Base-by-base conservation (phyloP, 2,329 filamentous ascomycete species). In the Xylariaceae sp. region DNA sequence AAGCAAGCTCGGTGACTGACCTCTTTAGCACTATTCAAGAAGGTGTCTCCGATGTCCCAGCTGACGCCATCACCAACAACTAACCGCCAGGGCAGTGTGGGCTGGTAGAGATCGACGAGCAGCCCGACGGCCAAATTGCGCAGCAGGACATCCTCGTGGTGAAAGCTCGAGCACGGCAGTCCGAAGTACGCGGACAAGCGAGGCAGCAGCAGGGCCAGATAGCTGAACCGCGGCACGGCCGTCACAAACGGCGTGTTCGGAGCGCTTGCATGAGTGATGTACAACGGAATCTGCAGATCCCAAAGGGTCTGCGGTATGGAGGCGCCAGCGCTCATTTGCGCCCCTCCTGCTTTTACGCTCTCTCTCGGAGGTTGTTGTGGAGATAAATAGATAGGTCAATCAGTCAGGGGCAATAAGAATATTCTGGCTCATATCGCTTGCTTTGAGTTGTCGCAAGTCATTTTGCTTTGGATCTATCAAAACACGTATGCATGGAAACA, bases 21-120 rank as follows among this genome's bases (percentile, higher is more conserved):
- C 74, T 87, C 84, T 68, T 87, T 87, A 57, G 81, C 82, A 51
- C 80, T 79, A 68, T 87, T 87, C 50, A 86, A 75, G 60, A 86
- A 87, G 0, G 83, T 85, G 66, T 85, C 82, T 35, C 73, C 77
- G 42, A 84, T 83, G 61, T 85, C 82, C 82, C 82, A 85, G 42
- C 77, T 78, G 26, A 77, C 65, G 15, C 81, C 82, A 53, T 83
- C 81, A 48, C 73, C 72, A 21, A 84, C 81, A 13, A 76, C 76
- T 41, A 85, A 70, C 10, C 74, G 74, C 81, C 82, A 85, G 1
- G 82, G 82, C 45, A 82, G 66, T 13, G 64, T 50, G 0, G 81
- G 81, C 60, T 75, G 78, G 67, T 85, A 85, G 21, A 85, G 73
- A 62, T 85, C 82, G 44, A 79, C 72, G 24, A 85, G 63, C 47